Evolutionary conservation across 2,329 filamentous ascomycete genomes (phyloP).

Genomic region (Venturiaceae sp.): DNA sequence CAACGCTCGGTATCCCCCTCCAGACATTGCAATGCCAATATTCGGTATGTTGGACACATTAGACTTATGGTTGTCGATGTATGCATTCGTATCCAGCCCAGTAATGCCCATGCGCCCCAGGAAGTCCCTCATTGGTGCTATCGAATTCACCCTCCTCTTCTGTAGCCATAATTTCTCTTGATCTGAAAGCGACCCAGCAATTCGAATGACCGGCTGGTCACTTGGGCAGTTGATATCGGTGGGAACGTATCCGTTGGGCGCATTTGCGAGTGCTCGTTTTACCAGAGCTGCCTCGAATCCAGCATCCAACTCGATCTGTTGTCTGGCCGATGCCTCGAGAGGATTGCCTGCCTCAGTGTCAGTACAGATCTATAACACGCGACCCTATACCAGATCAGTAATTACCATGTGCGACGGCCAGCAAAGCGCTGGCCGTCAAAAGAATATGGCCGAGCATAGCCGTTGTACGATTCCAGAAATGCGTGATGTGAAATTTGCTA

Average conservation of each 20-base stretch:
- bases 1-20: slow-evolving; percentile 80
- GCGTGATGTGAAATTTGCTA: neutral
- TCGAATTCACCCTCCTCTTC: slow-evolving; percentile 60
- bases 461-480: neutral
- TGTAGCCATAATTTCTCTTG: slow-evolving; percentile 68
- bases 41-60: slow-evolving; percentile 53
- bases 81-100: slow-evolving; percentile 66
- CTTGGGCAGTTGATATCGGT: slow-evolving; percentile 57
- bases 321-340: neutral
- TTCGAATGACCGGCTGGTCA: slow-evolving; percentile 58
- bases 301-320: neutral
- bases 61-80: slow-evolving; percentile 51
- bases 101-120: slow-evolving; percentile 62
- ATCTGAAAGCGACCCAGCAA: slow-evolving; percentile 51
- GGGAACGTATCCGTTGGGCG: slow-evolving; percentile 52
- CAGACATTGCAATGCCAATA: slow-evolving; percentile 69
- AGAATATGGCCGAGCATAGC: neutral
- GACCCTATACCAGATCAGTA: neutral
- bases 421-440: neutral
- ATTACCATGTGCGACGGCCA: neutral
- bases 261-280: neutral
- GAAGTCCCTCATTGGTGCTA: slow-evolving; percentile 65
- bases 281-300: neutral
- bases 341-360: neutral
- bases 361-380: neutral